These are phyloP conservation scores for Penicillium desertorum DNA, from an alignment of 495 filamentous ascomycete species.

Conservation along the genomic window DNA sequence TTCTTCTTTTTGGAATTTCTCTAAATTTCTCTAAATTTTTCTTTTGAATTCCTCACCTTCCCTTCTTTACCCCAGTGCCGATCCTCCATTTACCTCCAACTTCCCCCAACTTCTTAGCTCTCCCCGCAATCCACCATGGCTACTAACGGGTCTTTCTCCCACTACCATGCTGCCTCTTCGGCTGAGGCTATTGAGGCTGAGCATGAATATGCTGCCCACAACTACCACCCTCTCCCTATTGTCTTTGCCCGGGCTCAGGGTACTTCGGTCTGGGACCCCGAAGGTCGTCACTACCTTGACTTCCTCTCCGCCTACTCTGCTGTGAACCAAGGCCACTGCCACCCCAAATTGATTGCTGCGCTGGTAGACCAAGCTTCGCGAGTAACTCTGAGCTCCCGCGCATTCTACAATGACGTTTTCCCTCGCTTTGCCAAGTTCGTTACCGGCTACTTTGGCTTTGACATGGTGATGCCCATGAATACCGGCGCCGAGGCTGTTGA, in stretches of 20 bases:
- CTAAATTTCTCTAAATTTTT: neutral
- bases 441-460: conserved; percentile 84
- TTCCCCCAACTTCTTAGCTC: conserved; percentile 4
- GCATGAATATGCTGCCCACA: conserved; percentile 87
- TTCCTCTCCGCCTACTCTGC: conserved; percentile 97
- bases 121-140: conserved; percentile 35
- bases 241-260: conserved; percentile 84
- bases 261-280: conserved; percentile 92
- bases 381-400: conserved; percentile 89
- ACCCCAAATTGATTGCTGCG: conserved; percentile 89
- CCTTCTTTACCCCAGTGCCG: conserved; percentile 9
- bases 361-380: conserved; percentile 86
- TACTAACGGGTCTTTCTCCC: conserved; percentile 37
- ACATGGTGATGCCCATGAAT: conserved; percentile 99
- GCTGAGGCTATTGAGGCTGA: conserved; percentile 75
- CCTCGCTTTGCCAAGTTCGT: conserved; percentile 93
- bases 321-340: conserved; percentile 98
- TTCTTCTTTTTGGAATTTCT: conserved; percentile 11
- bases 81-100: neutral
- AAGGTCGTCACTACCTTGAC: conserved; percentile 95
- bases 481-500: conserved; percentile 99
- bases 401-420: conserved; percentile 99
- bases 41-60: conserved; percentile 3
- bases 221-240: conserved; percentile 96
- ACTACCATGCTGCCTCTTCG: conserved; percentile 82